Conservation (phyloP, 768 basidiomycete species). For the Mycena galericulata region DNA sequence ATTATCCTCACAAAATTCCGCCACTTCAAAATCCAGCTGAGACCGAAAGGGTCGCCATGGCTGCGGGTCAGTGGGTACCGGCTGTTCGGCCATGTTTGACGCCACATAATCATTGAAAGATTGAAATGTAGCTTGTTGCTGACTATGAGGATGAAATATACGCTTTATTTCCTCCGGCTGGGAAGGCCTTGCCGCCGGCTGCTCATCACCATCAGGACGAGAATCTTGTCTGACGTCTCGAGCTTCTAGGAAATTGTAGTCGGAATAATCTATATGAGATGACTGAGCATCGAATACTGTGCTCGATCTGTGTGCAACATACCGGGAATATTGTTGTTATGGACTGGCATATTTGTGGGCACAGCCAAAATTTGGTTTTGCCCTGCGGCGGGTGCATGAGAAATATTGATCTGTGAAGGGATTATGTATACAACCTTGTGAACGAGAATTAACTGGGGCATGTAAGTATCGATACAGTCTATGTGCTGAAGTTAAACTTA, state of each 20-base stretch:
- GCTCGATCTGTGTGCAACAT: background rate
- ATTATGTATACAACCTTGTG: too few relatives aligned
- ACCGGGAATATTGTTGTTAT: background rate
- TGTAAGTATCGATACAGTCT: too few relatives aligned
- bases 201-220: background rate
- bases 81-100: background rate
- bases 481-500: too few relatives aligned
- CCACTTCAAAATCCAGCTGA: slow-evolving; percentile 11
- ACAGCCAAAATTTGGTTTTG: too few relatives aligned
- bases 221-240: background rate
- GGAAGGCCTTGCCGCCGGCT: background rate
- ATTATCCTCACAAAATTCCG: slow-evolving; percentile 2
- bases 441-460: too few relatives aligned
- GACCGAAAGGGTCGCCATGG: slow-evolving; percentile 17
- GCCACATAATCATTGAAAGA: background rate
- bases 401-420: too few relatives aligned
- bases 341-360: background rate
- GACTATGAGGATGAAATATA: slow-evolving; percentile 23
- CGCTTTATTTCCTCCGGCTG: slow-evolving; percentile 3
- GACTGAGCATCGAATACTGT: background rate
- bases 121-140: background rate
- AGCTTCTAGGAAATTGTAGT: background rate
- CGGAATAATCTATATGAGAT: background rate
- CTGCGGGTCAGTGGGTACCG: background rate
- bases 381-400: too few relatives aligned